Evolutionary conservation across 805 yeast species (phyloP).

Genomic region (Lachancea kluyveri): DNA sequence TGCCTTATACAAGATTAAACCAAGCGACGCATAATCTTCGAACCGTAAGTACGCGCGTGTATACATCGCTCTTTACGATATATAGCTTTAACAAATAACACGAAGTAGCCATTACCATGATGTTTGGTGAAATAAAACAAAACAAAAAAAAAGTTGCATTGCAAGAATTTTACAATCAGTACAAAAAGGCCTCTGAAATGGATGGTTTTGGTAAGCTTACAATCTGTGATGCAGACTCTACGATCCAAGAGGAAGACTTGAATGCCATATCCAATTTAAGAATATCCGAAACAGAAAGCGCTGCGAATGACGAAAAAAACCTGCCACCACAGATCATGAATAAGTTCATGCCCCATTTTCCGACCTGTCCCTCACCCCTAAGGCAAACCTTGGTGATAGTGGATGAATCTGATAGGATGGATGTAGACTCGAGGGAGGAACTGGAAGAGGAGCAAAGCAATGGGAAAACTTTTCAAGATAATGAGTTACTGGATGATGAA

Average conservation of each 20-base stretch:
- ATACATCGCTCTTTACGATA: too few relatives aligned
- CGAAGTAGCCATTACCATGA: too few relatives aligned
- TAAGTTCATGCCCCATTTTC: conserved; percentile 13
- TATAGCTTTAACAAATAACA: too few relatives aligned
- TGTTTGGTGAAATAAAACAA: too few relatives aligned
- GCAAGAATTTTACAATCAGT: too few relatives aligned
- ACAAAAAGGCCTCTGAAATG: too few relatives aligned
- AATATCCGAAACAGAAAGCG: conserved; percentile 8
- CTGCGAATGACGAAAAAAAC: conserved; percentile 4
- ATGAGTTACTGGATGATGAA: conserved; percentile 3
- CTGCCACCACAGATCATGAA: conserved; percentile 14
- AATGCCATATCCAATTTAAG: conserved; percentile 17
- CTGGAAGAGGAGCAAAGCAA: conserved; percentile 1
- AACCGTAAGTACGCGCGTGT: too few relatives aligned
- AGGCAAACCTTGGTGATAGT: conserved; percentile 8
- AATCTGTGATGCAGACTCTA: conserved; percentile 4
- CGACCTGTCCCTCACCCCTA: conserved; percentile 15
- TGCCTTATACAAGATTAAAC: conserved; percentile 55
- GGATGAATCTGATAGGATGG: conserved; percentile 15
- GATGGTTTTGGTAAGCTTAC: conserved; percentile 9
- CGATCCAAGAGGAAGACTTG: conserved; percentile 15
- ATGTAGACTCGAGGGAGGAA: conserved; percentile 12
- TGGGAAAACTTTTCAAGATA: conserved; percentile 1
- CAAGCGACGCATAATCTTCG: too few relatives aligned
- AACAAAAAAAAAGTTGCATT: too few relatives aligned